Percentiles rank a stretch among this genome's conserved stretches.
Conservation (phyloP, 495 filamentous ascomycete genomes). For the Trichoderma virens region DNA sequence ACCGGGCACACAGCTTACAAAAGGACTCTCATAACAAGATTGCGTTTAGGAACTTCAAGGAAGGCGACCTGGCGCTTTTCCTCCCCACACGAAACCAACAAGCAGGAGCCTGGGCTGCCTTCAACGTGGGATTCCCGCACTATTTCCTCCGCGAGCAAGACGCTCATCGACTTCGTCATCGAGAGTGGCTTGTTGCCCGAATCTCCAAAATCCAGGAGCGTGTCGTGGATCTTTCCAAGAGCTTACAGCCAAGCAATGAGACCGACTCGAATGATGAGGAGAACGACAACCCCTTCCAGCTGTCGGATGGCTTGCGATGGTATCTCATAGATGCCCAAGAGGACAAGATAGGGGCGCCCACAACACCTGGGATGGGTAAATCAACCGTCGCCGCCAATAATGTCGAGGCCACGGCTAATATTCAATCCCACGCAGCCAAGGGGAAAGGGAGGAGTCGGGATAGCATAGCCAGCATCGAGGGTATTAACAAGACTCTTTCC, state of each 20-base stretch:
- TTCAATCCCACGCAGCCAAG: constrained; percentile 38
- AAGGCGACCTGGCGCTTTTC: constrained; percentile 92
- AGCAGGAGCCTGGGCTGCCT: constrained; percentile 93
- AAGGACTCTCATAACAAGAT: constrained; percentile 94
- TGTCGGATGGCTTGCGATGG: constrained; percentile 93
- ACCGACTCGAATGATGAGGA: constrained; percentile 50
- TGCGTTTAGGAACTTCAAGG: constrained; percentile 92
- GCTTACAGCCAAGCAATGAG: constrained; percentile 30
- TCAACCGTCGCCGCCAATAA: constrained; percentile 84
- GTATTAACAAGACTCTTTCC: constrained; percentile 67
- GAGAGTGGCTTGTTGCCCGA: constrained; percentile 91
- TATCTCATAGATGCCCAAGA: constrained; percentile 89
- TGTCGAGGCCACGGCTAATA: constrained; percentile 64
- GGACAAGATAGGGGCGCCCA: constrained; percentile 90
- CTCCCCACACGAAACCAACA: constrained; percentile 89
- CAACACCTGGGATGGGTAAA: constrained; percentile 79
- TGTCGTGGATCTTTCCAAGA: constrained; percentile 85
- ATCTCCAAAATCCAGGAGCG: constrained; percentile 89
- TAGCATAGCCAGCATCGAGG: constrained; percentile 48
- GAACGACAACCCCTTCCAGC: constrained; percentile 95
- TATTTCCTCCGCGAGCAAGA: constrained; percentile 95
- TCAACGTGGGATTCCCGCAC: constrained; percentile 94
- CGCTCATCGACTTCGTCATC: constrained; percentile 65
- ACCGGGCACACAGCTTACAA: constrained; percentile 75
- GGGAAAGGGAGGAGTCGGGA: constrained; percentile 42